Evolutionary conservation across 2,329 filamentous ascomycete species (phyloP), one percentile per base, ranked within the genome.

Genomic region (Diaporthe eres): DNA sequence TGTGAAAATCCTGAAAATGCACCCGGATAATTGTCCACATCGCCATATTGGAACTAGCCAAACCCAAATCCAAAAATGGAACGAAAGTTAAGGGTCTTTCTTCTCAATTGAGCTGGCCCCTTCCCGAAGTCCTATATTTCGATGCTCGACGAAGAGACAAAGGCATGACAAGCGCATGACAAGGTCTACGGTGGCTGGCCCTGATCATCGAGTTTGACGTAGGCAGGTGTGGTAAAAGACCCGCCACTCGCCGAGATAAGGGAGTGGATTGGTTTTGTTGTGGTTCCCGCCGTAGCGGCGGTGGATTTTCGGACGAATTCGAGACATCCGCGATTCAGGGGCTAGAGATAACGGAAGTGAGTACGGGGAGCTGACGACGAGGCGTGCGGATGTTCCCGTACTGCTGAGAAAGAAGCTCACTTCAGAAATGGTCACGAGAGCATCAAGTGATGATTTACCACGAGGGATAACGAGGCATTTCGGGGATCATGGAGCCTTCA

Each of bases 181-280:
- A 53, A 39, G 65, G 44, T 53, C 22, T 53, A 25, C 65, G 34
- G 55, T 70, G 65, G 49, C 65, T 55, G 49, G n/a, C 34, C 37
- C 6, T 39, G 71, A 9, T 53, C 31, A 47, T 57, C 51, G 17
- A 73, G 71, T 47, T 65, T 73, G 49, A 73, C 61, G 71, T 73
- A 25, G 53, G 49, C 58, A 22, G 57, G 71, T 73, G 47, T 65
- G 57, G 71, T 65, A 73, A 65, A 25, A 42, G 71, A 73, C 28
- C 71, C 71, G 58, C 71, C 51, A 13, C 39, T 37, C 58, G n/a
- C 34, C 71, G 71, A 65, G 71, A 73, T 73, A 73, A 73, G 58
- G 61, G 51, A 65, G 71, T 73, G 71, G 58, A 55, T 73, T 44
- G 58, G 60, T 34, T 17, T 47, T 19, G 13, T 22, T 28, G 22